phyloP scores from a whole-genome alignment of 371 early-diverging fungal genomes.

The Paraphysoderma sedebokerense region DNA sequence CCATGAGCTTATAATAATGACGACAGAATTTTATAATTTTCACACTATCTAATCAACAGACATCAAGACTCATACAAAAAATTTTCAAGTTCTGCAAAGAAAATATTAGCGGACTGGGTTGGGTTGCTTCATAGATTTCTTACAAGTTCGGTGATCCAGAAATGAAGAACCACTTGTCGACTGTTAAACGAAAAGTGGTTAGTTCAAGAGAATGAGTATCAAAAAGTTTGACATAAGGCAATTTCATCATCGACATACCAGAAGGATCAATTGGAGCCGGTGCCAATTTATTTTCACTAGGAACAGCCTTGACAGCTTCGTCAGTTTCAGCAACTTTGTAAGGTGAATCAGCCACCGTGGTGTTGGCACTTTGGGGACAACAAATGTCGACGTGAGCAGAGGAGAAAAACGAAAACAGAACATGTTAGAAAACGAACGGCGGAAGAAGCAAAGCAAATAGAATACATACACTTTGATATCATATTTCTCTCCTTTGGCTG shows the following conservation, averaged over 20 bases:
- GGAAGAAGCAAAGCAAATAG: neutral
- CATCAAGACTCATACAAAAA: no score
- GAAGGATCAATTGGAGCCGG: slow-evolving; percentile 28
- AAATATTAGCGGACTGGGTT: no score
- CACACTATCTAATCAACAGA: no score
- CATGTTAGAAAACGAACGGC: slow-evolving; percentile 5
- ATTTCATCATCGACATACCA: slow-evolving; percentile 9
- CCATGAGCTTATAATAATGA: no score
- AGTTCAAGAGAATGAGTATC: slow-evolving; percentile 44
- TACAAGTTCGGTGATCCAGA: slow-evolving; percentile 51
- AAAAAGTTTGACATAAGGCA: slow-evolving; percentile 8
- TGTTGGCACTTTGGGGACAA: slow-evolving; percentile 31
- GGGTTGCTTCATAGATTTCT: slow-evolving; percentile 5
- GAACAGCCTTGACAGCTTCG: slow-evolving; percentile 35
- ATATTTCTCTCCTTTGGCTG: slow-evolving; percentile 41
- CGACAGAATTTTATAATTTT: no score
- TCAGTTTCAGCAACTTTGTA: slow-evolving; percentile 36
- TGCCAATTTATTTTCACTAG: slow-evolving; percentile 30
- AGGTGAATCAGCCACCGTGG: slow-evolving; percentile 50
- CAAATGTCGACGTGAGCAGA: neutral
- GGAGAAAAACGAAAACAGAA: slow-evolving; percentile 6
- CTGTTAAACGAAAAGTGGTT: slow-evolving; percentile 14
- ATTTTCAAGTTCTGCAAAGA: no score
- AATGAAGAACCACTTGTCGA: slow-evolving; percentile 97
- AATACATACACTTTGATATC: slow-evolving; percentile 44